Evolutionary conservation across 108 stramenopile species (phyloP), one percentile per base, ranked within the genome.

Genomic region (Conticribra guillardii): DNA sequence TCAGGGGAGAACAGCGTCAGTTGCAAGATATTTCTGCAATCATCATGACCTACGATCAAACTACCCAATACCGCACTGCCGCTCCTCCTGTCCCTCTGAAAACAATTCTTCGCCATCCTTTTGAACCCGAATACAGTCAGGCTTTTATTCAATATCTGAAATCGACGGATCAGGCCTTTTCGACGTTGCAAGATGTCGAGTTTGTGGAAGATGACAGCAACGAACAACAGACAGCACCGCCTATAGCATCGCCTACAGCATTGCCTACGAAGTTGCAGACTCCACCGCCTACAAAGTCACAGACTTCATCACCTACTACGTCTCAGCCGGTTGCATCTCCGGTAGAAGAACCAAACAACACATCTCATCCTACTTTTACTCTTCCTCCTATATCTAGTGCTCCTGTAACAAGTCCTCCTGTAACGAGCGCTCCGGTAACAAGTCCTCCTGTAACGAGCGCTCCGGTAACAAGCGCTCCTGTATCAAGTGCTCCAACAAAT

Each of bases 61-160:
- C 64, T 0, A 72, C 78, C 4, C 48, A 53, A 53, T 79, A 79
- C 29, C 48, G 58, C 18, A 79, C 78, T 2, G 45, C 59, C 33
- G 78, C 71, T 56, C 8, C 52, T 4, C 58, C 78, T 3, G 49
- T 79, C 24, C 31, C 56, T 27, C 46, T 71, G 15, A 64, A 34
- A 1, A 61, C 65, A 0, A 64, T 79, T 29, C 59, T 79, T 18
- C 45, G 78, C 9, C 56, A 47, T 67, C 78, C 78, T 3, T 79
- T 61, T 34, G 57, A 66, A 18, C 27, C 24, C 1, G 30, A 53
- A 54, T 66, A 71, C 27, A 24, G 47, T 8, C 61, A 57, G 5
- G 16, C 48, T 32, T 51, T 79, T 30, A 60, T 79, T 1, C 58
- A 61, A n/a, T 67, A 72, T 27, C 70, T 79, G n/a, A 65, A 62